These are phyloP conservation scores for Eucalyptus urophylla DNA, from an alignment of 345 rosid species.

Conservation along the genomic window DNA sequence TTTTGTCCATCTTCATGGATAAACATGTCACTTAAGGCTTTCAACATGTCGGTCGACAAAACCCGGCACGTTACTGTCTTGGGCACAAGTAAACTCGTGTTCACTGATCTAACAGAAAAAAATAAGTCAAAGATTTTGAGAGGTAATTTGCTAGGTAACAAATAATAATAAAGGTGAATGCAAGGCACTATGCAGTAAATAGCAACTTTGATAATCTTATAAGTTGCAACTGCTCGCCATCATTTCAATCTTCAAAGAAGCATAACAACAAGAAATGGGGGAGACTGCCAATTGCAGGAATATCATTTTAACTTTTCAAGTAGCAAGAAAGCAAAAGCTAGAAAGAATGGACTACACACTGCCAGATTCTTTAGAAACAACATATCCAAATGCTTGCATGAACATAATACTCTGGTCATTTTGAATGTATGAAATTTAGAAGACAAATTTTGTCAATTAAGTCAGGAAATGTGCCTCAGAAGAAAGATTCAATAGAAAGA, in stretches of 20 bases:
- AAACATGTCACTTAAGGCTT: conserved; percentile 27
- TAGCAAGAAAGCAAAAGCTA: neutral
- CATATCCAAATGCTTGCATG: neutral
- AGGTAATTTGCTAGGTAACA: neutral
- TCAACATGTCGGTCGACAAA: conserved; percentile 55
- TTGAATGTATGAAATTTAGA: neutral
- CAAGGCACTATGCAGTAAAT: neutral
- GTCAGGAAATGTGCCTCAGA: neutral
- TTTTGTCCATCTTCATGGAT: conserved; percentile 11
- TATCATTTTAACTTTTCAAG: neutral
- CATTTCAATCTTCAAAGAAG: neutral
- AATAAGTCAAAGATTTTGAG: neutral
- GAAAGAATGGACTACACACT: neutral
- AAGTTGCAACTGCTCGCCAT: neutral
- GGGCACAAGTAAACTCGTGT: conserved; percentile 39
- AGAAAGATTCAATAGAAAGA: neutral
- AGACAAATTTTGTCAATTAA: neutral
- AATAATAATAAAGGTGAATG: neutral
- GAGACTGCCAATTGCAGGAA: neutral
- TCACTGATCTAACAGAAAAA: conserved; percentile 52
- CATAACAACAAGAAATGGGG: neutral
- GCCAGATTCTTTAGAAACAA: neutral
- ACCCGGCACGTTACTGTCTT: conserved; percentile 61
- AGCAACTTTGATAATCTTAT: neutral
- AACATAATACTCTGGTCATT: neutral